Conservation (phyloP, 345 rosid genomes). For the Melastoma malabathricum region DNA sequence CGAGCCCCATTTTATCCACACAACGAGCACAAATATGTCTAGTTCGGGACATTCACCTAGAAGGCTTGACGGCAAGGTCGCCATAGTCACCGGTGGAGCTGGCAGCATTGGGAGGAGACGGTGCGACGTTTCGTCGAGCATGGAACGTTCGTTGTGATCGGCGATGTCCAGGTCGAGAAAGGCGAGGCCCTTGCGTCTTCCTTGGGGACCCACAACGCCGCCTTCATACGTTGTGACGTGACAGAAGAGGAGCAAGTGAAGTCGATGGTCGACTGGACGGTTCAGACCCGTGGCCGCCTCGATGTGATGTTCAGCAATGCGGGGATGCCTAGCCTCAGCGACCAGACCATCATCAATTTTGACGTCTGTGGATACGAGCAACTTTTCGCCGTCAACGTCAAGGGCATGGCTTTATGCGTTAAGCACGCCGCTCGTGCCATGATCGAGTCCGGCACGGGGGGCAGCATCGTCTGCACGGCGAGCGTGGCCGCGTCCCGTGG, state of each 20-base stretch:
- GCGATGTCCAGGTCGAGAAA: constrained; percentile 12
- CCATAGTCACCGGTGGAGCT: constrained; percentile 16
- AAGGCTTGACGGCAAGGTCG: too few relatives aligned
- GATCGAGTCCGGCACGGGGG: constrained; percentile 17
- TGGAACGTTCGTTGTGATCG: constrained; percentile 12
- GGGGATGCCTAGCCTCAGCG: background rate
- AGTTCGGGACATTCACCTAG: background rate
- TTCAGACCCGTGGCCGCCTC: constrained; percentile 9
- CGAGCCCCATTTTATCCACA: background rate
- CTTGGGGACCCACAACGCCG: constrained; percentile 2
- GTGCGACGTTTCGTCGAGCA: constrained; percentile 10
- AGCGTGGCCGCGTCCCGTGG: constrained; percentile 12
- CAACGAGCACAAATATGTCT: background rate
- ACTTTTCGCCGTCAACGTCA: constrained; percentile 14
- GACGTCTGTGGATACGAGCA: background rate
- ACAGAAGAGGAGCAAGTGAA: constrained; percentile 15
- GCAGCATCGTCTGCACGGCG: constrained; percentile 31
- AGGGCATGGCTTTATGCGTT: constrained; percentile 5
- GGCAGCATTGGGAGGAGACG: constrained; percentile 14
- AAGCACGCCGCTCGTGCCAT: constrained; percentile 23
- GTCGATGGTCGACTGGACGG: constrained; percentile 10
- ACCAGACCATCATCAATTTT: constrained; percentile 16
- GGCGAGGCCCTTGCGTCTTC: constrained; percentile 14
- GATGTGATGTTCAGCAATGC: constrained; percentile 37
- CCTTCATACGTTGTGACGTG: constrained; percentile 16